A percentile compares a stretch with the other conserved stretches of the same genome.
Evolutionary conservation across 1,284 basidiomycete genomes (phyloP).

Genomic region (Malassezia restricta): DNA sequence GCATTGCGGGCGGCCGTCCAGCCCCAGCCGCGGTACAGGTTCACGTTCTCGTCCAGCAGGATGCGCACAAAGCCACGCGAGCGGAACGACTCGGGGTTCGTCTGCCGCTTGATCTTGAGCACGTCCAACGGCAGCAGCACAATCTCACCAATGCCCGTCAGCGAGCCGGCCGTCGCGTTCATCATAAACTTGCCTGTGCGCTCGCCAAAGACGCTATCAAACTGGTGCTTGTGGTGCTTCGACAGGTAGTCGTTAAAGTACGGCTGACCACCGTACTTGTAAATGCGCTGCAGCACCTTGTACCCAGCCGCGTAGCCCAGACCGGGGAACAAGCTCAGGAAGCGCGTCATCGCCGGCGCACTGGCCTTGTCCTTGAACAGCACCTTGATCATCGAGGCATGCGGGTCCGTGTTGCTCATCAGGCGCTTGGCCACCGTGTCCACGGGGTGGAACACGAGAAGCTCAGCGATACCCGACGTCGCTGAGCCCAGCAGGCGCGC

Average conservation of each 20-base stretch:
- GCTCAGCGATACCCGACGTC: conserved; percentile 71
- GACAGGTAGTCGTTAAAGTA: conserved; percentile 88
- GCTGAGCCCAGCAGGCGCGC: conserved; percentile 82
- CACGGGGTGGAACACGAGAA: conserved; percentile 53
- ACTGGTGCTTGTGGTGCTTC: conserved; percentile 61
- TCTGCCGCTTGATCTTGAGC: conserved; percentile 82
- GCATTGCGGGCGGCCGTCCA: conserved; percentile 98
- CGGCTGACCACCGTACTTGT: conserved; percentile 93
- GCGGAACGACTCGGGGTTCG: conserved; percentile 41
- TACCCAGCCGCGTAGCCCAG: conserved; percentile 84
- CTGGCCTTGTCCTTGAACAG: conserved; percentile 76
- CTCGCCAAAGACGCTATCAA: conserved; percentile 80
- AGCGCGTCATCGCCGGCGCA: conserved; percentile 55
- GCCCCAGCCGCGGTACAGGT: conserved; percentile 90
- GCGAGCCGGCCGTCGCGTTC: conserved; percentile 71
- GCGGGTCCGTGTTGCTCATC: conserved; percentile 66
- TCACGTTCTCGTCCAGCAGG: conserved; percentile 75
- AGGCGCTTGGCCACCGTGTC: conserved; percentile 93
- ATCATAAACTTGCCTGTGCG: conserved; percentile 90
- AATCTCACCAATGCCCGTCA: conserved; percentile 70
- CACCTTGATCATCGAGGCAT: conserved; percentile 55
- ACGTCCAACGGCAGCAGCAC: conserved; percentile 86
- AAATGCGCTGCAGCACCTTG: conserved; percentile 54
- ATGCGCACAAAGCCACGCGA: conserved; percentile 70
- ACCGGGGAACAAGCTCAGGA: conserved; percentile 88